Percentiles rank a stretch among this genome's conserved stretches.
phyloP scores from a whole-genome alignment of 2,329 filamentous ascomycete genomes.

The Pseudonectria foliicola region DNA sequence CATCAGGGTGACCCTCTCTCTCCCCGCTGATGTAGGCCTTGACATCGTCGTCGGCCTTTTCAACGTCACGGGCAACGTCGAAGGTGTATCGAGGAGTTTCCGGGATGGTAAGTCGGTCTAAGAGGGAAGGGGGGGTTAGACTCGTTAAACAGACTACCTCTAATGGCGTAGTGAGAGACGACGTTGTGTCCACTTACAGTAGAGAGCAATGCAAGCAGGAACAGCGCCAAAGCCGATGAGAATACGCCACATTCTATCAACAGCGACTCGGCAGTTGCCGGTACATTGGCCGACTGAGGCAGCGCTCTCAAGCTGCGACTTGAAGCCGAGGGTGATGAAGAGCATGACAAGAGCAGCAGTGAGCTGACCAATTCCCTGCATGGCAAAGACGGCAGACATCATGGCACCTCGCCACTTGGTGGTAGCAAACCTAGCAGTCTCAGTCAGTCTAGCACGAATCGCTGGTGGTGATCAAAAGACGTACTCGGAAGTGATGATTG shows the following conservation, averaged over 20 bases:
- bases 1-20: constrained; percentile 56
- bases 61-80: constrained; percentile 67
- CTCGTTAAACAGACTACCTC: background rate
- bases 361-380: constrained; percentile 80
- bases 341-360: constrained; percentile 68
- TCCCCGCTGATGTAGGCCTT: constrained; percentile 66
- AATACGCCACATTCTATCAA: constrained; percentile 83
- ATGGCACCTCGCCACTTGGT: constrained; percentile 82
- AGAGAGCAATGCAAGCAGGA: constrained; percentile 73
- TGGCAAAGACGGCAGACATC: constrained; percentile 81
- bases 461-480: constrained; percentile 3
- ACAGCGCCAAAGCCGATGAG: constrained; percentile 77
- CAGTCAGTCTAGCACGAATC: background rate
- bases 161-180: background rate
- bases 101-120: constrained; percentile 67
- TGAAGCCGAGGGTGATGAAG: constrained; percentile 67
- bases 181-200: too few relatives aligned
- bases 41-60: constrained; percentile 66
- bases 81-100: constrained; percentile 87
- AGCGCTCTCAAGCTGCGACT: constrained; percentile 49
- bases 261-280: constrained; percentile 33
- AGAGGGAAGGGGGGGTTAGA: background rate
- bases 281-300: constrained; percentile 46
- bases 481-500: constrained; percentile 77
- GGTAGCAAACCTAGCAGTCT: constrained; percentile 50